Evolutionary conservation across 257 asterid species (phyloP), one percentile per base, ranked within the genome.

Genomic region (Ehretia macrophylla): DNA sequence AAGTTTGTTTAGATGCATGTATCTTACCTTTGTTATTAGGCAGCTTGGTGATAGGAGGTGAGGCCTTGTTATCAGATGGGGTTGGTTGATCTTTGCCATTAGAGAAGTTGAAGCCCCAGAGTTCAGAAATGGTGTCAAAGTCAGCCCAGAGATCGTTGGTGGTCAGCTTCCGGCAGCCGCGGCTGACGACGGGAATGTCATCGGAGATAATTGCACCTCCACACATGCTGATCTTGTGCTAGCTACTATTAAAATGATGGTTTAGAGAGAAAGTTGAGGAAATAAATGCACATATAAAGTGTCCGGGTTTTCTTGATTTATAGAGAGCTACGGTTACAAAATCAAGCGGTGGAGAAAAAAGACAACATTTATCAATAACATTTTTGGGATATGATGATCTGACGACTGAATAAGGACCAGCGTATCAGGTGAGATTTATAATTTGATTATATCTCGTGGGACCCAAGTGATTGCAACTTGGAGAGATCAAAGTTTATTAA

Each of bases 141-240:
- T 84, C 83, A 48, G 79, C 87, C 97, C 95, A 86, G 16, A 89
- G 77, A 35, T 86, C 83, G 12, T 76, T 21, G 13, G 77, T 17
- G 32, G 83, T 72, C 32, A 84, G 10, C 50, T 82, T 84, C 17
- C 85, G 85, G 72, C 68, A 63, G 50, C 64, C 72, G 61, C 58
- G 73, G 17, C 72, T 69, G 68, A 62, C 17, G 66, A 80, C 68
- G 5, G 93, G 93, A 5, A 49, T 59, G 32, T 82, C 82, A 9
- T 42, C 95, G 48, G 94, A 79, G 62, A 89, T 89, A 17, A 82
- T 76, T 44, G 94, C 84, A 56, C 97, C 97, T 32, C 97, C 97
- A 68, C 97, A 86, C 97, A 89, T 88, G 14, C 61, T 77, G 3
- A 4, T 27, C 35, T 11, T 42, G 3, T 10, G 3, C 4, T 42